Percentiles rank a stretch among this genome's conserved stretches.
These are phyloP conservation scores for Amanita fuliginea DNA, from an alignment of 768 basidiomycete genomes.

Conservation along the genomic window DNA sequence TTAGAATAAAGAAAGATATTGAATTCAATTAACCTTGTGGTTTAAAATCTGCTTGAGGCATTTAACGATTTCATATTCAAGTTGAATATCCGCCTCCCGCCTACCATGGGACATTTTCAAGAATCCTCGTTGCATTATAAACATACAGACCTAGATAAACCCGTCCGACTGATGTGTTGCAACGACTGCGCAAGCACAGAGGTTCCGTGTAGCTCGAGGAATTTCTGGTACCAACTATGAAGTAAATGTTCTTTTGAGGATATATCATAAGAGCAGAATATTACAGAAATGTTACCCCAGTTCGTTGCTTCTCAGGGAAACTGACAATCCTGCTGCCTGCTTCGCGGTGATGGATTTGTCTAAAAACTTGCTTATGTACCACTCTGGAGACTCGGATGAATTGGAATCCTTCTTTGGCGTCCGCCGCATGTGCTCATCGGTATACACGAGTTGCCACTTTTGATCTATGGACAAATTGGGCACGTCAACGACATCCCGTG, in stretches of 20 bases:
- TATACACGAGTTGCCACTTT: slow-evolving; percentile 89
- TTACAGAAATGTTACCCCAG: slow-evolving; percentile 38
- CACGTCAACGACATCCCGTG: slow-evolving; percentile 53
- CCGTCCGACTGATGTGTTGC: slow-evolving; percentile 64
- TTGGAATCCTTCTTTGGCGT: slow-evolving; percentile 41
- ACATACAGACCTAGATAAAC: slow-evolving; percentile 40
- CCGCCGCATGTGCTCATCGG: slow-evolving; percentile 73
- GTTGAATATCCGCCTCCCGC: slow-evolving; percentile 47
- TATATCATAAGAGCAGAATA: slow-evolving; percentile 7
- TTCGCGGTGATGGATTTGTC: slow-evolving; percentile 77
- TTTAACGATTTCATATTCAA: slow-evolving; percentile 87
- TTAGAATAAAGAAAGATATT: slow-evolving; percentile 1
- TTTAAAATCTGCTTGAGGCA: slow-evolving; percentile 81
- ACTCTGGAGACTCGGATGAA: slow-evolving; percentile 69
- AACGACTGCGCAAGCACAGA: slow-evolving; percentile 77
- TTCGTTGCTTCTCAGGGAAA: slow-evolving; percentile 72
- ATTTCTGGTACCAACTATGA: slow-evolving; percentile 68
- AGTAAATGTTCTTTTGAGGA: slow-evolving; percentile 9
- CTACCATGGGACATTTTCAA: slow-evolving; percentile 20
- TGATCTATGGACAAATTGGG: slow-evolving; percentile 60
- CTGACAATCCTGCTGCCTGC: slow-evolving; percentile 65
- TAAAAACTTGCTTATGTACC: slow-evolving; percentile 87
- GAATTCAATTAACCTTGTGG: slow-evolving; percentile 6
- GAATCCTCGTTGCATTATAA: slow-evolving; percentile 2
- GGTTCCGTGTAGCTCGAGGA: slow-evolving; percentile 69